Percentiles rank a stretch among this genome's conserved stretches.
Evolutionary conservation across 495 filamentous ascomycete species (phyloP).

Genomic region (Penicillium crystallinum): DNA sequence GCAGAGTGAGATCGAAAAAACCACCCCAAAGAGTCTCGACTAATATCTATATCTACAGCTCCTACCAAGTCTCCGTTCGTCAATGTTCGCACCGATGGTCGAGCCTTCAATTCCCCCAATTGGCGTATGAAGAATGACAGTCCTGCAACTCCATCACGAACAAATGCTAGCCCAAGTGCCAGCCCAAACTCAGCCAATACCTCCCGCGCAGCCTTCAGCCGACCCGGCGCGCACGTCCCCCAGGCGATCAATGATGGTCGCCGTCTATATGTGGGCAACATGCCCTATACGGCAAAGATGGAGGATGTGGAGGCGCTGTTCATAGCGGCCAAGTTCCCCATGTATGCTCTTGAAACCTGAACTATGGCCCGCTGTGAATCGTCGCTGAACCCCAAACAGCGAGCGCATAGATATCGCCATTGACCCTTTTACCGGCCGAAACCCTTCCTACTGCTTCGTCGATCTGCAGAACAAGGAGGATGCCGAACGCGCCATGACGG

Average conservation of each 20-base stretch:
- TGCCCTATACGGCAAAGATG: conserved; percentile 58
- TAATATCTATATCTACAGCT: conserved; percentile 22
- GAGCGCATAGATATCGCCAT: conserved; percentile 62
- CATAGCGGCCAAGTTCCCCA: conserved; percentile 37
- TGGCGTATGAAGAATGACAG: conserved; percentile 41
- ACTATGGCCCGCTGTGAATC: not conserved
- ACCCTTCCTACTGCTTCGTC: conserved; percentile 69
- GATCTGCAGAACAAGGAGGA: conserved; percentile 53
- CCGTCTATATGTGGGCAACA: conserved; percentile 61
- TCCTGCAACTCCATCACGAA: conserved; percentile 23
- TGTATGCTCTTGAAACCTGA: conserved; percentile 27
- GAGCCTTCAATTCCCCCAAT: conserved; percentile 44
- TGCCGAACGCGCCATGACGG: conserved; percentile 51
- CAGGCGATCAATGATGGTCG: conserved; percentile 40
- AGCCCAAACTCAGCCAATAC: conserved; percentile 22
- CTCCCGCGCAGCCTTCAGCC: conserved; percentile 34
- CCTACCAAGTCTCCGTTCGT: conserved; percentile 32
- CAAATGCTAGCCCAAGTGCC: conserved; percentile 9
- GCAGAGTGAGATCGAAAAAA: conserved; percentile 25
- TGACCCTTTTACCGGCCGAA: conserved; percentile 61
- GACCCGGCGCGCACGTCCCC: conserved; percentile 32
- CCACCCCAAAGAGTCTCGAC: conserved; percentile 1
- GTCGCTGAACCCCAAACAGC: conserved; percentile 31
- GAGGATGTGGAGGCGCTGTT: conserved; percentile 58
- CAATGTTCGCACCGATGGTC: conserved; percentile 39